Evolutionary conservation across 2,329 filamentous ascomycete genomes (phyloP).

Genomic region (Dactylellina cionopaga): DNA sequence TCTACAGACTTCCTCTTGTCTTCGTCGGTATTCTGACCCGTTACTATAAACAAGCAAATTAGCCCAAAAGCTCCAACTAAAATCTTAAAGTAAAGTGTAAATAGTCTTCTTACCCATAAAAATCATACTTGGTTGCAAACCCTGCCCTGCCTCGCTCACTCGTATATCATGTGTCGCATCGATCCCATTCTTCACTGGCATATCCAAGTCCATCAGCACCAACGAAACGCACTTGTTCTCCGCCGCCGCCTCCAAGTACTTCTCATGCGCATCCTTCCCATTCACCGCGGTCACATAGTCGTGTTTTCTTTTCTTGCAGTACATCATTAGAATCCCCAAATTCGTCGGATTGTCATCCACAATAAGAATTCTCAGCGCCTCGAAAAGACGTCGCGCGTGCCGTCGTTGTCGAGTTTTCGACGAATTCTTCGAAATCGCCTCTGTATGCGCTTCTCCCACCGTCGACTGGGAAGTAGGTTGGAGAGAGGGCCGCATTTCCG

Average conservation of each 20-base stretch:
- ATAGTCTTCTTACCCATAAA: constrained; percentile 50
- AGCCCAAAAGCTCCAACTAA: neutral
- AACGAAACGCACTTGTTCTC: constrained; percentile 60
- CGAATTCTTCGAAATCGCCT: neutral
- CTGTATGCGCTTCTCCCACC: neutral
- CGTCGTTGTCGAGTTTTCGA: constrained; percentile 11
- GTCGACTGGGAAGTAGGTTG: neutral
- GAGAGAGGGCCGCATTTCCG: neutral
- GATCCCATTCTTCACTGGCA: constrained; percentile 63
- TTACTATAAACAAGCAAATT: constrained; percentile 10
- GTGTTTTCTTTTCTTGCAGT: constrained; percentile 63
- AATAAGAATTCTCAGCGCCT: constrained; percentile 58
- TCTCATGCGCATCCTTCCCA: constrained; percentile 63
- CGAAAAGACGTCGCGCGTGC: neutral
- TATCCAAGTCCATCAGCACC: constrained; percentile 63
- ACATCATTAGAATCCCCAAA: constrained; percentile 64
- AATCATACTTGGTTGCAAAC: constrained; percentile 37
- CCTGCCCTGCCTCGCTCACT: constrained; percentile 58
- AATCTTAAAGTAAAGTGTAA: too few relatives aligned
- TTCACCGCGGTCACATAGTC: constrained; percentile 63
- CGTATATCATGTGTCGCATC: constrained; percentile 61
- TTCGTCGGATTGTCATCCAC: constrained; percentile 66
- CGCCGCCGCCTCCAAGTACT: constrained; percentile 56
- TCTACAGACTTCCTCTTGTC: constrained; percentile 37
- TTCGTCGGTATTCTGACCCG: constrained; percentile 42